These are phyloP conservation scores for Erigeron philadelphicus DNA, from an alignment of 140 eudicot species.

Conservation along the genomic window DNA sequence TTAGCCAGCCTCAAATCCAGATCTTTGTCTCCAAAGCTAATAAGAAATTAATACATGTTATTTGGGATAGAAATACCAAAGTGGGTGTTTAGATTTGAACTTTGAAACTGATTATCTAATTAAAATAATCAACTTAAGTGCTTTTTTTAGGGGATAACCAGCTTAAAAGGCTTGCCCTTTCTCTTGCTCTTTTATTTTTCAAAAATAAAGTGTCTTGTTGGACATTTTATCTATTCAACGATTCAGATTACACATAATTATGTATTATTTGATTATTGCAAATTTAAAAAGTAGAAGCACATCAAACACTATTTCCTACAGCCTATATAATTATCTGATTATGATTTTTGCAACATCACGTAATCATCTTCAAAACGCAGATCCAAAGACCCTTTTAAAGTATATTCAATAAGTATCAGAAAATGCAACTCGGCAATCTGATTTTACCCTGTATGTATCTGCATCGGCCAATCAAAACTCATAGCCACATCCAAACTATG, in stretches of 20 bases:
- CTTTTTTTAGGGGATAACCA: neutral
- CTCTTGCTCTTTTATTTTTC: neutral
- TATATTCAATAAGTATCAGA: neutral
- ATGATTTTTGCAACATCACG: neutral
- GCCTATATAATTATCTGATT: neutral
- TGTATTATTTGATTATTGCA: neutral
- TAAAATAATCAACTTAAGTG: neutral
- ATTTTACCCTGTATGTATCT: slow-evolving; percentile 94
- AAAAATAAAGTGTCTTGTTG: neutral
- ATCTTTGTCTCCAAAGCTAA: slow-evolving; percentile 92
- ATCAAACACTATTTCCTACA: neutral
- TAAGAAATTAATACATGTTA: slow-evolving; percentile 11
- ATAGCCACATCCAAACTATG: slow-evolving; percentile 82
- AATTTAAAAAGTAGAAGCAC: neutral
- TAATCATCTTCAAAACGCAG: neutral
- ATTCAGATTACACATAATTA: too few species aligned
- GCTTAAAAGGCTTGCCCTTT: neutral
- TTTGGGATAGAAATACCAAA: neutral
- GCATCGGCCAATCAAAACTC: slow-evolving; percentile 71
- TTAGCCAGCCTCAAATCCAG: slow-evolving; percentile 78
- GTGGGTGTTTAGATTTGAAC: neutral
- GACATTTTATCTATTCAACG: neutral
- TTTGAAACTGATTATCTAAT: neutral
- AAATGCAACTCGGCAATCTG: neutral
- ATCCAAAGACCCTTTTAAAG: neutral